These are phyloP conservation scores for Aristolochia contorta DNA, from an alignment of 164 flowering plant genomes.

Conservation along the genomic window DNA sequence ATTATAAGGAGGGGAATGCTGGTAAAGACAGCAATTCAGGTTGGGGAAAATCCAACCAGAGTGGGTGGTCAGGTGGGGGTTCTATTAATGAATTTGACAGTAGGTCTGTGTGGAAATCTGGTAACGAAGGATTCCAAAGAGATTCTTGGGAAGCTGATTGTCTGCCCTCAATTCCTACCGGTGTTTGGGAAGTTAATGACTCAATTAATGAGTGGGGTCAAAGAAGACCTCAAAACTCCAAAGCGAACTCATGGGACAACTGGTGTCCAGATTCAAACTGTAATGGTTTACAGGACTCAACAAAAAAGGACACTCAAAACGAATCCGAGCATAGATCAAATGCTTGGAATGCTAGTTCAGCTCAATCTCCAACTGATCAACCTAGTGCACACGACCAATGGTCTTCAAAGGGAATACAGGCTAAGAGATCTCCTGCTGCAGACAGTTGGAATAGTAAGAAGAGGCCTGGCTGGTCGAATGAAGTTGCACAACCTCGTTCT, in stretches of 20 bases:
- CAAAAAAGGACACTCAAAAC: too few species aligned
- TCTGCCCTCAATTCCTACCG: too few species aligned
- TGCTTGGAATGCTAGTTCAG: background rate
- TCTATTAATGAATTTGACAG: background rate
- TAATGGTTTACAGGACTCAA: too few species aligned
- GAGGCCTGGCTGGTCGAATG: background rate
- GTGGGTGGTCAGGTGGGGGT: background rate
- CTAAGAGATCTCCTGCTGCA: background rate
- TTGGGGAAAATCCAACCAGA: constrained; percentile 7
- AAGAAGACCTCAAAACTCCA: too few species aligned
- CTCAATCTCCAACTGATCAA: background rate
- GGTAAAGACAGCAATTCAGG: constrained; percentile 1
- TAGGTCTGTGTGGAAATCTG: background rate
- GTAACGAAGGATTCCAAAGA: too few species aligned
- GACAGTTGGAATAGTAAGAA: constrained; percentile 1
- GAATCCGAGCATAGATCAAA: background rate
- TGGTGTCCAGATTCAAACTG: background rate
- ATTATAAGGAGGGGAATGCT: too few species aligned
- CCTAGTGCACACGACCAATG: background rate
- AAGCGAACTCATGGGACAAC: too few species aligned
- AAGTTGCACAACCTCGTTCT: constrained; percentile 1
- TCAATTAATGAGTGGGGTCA: too few species aligned
- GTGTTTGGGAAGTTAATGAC: too few species aligned
- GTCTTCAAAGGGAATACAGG: background rate
- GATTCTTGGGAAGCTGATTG: too few species aligned